Evolutionary conservation across 495 filamentous ascomycete species (phyloP).

Genomic region (Neurospora sp.): DNA sequence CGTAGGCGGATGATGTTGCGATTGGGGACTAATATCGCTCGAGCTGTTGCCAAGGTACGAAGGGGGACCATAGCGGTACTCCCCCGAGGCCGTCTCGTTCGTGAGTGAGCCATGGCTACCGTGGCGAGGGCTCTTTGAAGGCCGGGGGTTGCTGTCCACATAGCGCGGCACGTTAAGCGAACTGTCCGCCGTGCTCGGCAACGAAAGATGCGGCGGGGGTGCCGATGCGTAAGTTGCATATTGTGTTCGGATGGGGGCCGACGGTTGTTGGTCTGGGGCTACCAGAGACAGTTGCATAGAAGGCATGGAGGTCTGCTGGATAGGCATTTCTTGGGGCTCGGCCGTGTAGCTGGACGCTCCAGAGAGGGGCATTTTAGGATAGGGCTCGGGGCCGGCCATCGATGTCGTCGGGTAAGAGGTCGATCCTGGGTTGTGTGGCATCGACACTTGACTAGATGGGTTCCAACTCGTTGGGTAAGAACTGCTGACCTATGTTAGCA

Average conservation of each 20-base stretch:
- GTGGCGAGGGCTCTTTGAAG: slow-evolving; percentile 44
- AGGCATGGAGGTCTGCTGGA: slow-evolving; percentile 40
- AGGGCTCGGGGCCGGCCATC: slow-evolving; percentile 28
- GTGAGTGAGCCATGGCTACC: slow-evolving; percentile 38
- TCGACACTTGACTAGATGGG: slow-evolving; percentile 30
- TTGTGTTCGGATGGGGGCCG: slow-evolving; percentile 34
- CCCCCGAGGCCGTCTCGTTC: slow-evolving; percentile 33
- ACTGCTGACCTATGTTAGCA: slow-evolving; percentile 12
- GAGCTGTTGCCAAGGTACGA: slow-evolving; percentile 17
- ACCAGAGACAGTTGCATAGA: slow-evolving; percentile 38
- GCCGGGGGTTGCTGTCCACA: slow-evolving; percentile 44
- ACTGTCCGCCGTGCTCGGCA: slow-evolving; percentile 29
- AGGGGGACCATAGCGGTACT: slow-evolving; percentile 40
- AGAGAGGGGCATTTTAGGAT: slow-evolving; percentile 37
- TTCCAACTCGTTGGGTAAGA: slow-evolving; percentile 27
- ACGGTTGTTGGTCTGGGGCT: slow-evolving; percentile 26
- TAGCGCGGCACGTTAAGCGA: slow-evolving; percentile 36
- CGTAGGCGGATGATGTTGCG: slow-evolving; percentile 18
- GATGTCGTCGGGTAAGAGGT: slow-evolving; percentile 32
- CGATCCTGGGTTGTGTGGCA: slow-evolving; percentile 29
- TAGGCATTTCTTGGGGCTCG: slow-evolving; percentile 39
- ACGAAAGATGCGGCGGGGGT: slow-evolving; percentile 31
- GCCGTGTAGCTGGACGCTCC: slow-evolving; percentile 33
- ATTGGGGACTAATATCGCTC: slow-evolving; percentile 26
- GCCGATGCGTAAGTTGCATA: slow-evolving; percentile 37